Evolutionary conservation across 2,329 filamentous ascomycete genomes (phyloP).

Genomic region (Colletotrichum limetticola): DNA sequence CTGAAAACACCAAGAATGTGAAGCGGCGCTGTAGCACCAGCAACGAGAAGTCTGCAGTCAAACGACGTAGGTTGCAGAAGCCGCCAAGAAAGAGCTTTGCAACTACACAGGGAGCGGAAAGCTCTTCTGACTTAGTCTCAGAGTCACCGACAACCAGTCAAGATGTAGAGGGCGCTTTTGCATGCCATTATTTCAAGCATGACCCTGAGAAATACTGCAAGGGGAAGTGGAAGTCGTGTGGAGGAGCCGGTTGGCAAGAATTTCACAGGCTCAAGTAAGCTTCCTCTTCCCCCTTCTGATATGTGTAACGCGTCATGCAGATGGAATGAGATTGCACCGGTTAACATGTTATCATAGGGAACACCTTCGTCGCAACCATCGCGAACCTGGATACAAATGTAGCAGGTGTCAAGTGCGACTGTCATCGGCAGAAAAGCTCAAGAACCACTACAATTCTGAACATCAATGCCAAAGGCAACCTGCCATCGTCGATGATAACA

Average conservation of each 20-base stretch:
- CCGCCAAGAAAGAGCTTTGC: not conserved
- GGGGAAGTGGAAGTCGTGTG: not conserved
- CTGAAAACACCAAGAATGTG: not conserved
- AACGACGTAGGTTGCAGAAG: not conserved
- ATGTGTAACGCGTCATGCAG: no score
- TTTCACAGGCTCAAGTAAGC: constrained; percentile 15
- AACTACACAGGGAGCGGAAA: not conserved
- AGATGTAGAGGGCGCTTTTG: not conserved
- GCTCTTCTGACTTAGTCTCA: not conserved
- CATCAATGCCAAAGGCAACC: not conserved
- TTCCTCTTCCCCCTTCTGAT: not conserved
- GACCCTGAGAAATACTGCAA: not conserved
- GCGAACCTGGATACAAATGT: not conserved
- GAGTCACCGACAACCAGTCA: not conserved
- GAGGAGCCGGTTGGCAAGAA: not conserved
- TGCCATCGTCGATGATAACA: not conserved
- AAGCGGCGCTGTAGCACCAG: not conserved
- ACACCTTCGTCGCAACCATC: not conserved
- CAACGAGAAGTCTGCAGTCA: not conserved
- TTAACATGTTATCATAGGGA: not conserved
- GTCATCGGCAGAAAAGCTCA: not conserved
- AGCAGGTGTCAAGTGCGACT: not conserved
- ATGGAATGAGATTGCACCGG: not conserved
- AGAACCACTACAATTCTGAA: not conserved
- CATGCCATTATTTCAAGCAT: constrained; percentile 6